Base-by-base conservation (phyloP, 768 basidiomycete species). In the Auricularia sp. region DNA sequence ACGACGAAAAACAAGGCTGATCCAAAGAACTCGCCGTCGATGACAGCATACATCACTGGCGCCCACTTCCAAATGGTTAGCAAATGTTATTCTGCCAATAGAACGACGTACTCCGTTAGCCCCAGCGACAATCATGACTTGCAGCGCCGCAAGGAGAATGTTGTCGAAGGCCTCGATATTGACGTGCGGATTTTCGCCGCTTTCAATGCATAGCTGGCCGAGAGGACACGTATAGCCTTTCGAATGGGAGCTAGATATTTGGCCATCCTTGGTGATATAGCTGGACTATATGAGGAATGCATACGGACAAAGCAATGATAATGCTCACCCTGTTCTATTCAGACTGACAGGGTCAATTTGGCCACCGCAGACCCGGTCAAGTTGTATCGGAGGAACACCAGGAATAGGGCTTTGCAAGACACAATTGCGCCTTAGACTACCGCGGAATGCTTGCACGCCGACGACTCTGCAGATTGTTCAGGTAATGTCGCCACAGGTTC, bases 201-300 rank as follows among this genome's bases (percentile, higher is more conserved):
- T 85, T 86, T 91, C 64, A 39, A 21, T 5, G 10, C 61, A 54
- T 14, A 88, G 70, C 71, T 93, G 93, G 0, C 92, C 92, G 3
- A 89, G 69, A 0, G 94, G 93, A 74, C 96, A 98, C 29, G 94
- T 87, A 71, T 85, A 98, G 0, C 96, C 96, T 71, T 98, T 98
- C 1, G 79, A 60, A 0, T 73, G 69, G 0, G 65, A n/a, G 73
- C 70, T 71, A 68, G 72, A 61, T 74, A 68, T 68, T 67, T 78
- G 42, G 65, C 84, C 77, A 65, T 81, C 68, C 0, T 65, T 35
- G 8, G 72, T 64, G 36, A 84, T 64, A 68, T 80, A 87, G 5
- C 80, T 59, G 3, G 2, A 29, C 29, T 29, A 29, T 29, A 29
- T 29, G 29, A 29, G 29, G 29, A 29, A 3, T 29, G 29, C 29